These are phyloP conservation scores for Metarhizium guizhouense DNA, from an alignment of 2,329 filamentous ascomycete genomes.

Conservation along the genomic window DNA sequence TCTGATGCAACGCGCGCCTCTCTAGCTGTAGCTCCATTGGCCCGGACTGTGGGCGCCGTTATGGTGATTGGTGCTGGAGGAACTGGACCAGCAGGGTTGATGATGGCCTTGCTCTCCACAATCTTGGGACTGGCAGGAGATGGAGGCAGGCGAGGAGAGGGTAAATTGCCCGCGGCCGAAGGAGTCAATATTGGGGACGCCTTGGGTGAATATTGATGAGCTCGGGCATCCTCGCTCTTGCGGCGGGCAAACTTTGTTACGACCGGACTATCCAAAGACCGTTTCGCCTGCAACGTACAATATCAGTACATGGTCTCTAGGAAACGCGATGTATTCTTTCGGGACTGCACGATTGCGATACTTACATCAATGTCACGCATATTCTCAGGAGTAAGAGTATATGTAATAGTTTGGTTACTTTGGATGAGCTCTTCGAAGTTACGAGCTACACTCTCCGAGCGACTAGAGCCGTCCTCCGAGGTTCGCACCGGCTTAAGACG, in stretches of 20 bases:
- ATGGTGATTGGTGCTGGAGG: constrained; percentile 14
- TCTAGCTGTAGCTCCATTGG: constrained; percentile 39
- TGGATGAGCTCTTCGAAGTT: constrained; percentile 75
- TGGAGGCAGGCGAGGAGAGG: constrained; percentile 8
- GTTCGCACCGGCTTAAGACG: constrained; percentile 45
- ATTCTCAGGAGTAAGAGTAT: constrained; percentile 69
- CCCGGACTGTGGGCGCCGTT: constrained; percentile 12
- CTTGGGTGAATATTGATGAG: constrained; percentile 31
- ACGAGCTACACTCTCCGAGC: constrained; percentile 50
- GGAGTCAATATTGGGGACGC: constrained; percentile 37
- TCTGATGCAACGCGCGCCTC: constrained; percentile 65
- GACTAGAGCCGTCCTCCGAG: constrained; percentile 47
- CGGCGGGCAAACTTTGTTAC: constrained; percentile 28
- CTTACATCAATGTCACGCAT: constrained; percentile 69
- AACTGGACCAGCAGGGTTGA: constrained; percentile 11
- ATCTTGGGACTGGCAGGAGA: constrained; percentile 4
- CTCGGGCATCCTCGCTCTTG: constrained; percentile 38
- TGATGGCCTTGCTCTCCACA: constrained; percentile 6
- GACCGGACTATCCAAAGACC: constrained; percentile 34
- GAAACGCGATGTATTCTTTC: neutral
- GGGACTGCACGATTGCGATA: constrained; percentile 7
- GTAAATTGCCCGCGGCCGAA: constrained; percentile 18
- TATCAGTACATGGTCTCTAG: constrained; percentile 8
- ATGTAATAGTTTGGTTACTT: constrained; percentile 75
- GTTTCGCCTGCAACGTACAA: constrained; percentile 23